Conservation (phyloP, 805 yeast genomes). For the Candida boidinii region DNA sequence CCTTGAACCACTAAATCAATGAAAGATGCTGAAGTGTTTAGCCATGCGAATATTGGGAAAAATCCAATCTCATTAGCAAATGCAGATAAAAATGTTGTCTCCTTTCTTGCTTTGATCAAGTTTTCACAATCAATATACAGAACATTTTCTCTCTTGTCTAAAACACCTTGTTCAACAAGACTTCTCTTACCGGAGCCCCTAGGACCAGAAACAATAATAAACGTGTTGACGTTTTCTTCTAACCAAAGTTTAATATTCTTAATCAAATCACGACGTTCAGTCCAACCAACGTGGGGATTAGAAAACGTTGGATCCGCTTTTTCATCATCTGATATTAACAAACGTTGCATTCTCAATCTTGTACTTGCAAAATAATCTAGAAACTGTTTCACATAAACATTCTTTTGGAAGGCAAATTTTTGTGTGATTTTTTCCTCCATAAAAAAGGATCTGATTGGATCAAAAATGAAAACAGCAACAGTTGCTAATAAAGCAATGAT, state of each 20-base stretch:
- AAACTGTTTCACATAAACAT: slow-evolving; percentile 27
- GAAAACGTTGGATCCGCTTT: slow-evolving; percentile 7
- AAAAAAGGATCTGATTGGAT: slow-evolving; percentile 82
- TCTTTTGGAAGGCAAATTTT: slow-evolving; percentile 36
- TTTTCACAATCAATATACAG: slow-evolving; percentile 73
- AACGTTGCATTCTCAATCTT: slow-evolving; percentile 15
- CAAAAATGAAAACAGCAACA: slow-evolving; percentile 78
- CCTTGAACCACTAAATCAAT: slow-evolving; percentile 85
- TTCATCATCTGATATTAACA: slow-evolving; percentile 9
- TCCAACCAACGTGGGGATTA: slow-evolving; percentile 38
- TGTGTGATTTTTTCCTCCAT: slow-evolving; percentile 66
- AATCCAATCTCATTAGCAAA: slow-evolving; percentile 80
- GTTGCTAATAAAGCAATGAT: slow-evolving; percentile 73
- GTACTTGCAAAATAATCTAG: slow-evolving; percentile 22
- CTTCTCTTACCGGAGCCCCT: slow-evolving; percentile 91
- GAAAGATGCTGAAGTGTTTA: slow-evolving; percentile 68
- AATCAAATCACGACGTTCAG: slow-evolving; percentile 59
- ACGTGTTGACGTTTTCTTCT: slow-evolving; percentile 83
- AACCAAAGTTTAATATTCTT: slow-evolving; percentile 71
- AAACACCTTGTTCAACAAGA: slow-evolving; percentile 59
- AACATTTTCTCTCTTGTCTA: slow-evolving; percentile 51
- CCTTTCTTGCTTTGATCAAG: slow-evolving; percentile 66
- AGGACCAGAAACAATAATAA: slow-evolving; percentile 86
- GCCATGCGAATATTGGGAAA: slow-evolving; percentile 91
- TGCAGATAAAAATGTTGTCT: slow-evolving; percentile 54